Evolutionary conservation across 345 rosid species (phyloP).

Genomic region (Turritis glabra): DNA sequence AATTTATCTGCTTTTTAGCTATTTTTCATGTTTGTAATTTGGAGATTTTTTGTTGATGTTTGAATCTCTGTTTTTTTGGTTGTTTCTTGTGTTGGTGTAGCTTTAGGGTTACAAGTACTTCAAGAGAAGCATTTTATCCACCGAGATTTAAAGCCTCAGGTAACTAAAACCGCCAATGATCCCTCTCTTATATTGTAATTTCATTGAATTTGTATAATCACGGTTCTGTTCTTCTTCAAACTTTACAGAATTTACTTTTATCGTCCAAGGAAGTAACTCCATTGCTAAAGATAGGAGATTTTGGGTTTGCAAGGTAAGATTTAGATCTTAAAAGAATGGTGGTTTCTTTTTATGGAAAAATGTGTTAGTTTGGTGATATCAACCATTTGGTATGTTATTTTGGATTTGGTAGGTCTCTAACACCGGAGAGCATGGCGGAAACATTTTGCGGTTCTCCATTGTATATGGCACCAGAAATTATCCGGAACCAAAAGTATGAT

Average conservation of each 20-base stretch:
- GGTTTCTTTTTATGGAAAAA: constrained; percentile 5
- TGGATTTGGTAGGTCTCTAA: constrained; percentile 56
- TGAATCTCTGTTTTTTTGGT: background rate
- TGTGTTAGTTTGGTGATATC: constrained; percentile 12
- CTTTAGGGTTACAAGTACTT: constrained; percentile 82
- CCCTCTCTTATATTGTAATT: background rate
- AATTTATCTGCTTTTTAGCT: background rate
- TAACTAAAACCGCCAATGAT: background rate
- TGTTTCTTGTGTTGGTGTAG: constrained; percentile 42
- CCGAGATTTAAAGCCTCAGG: constrained; percentile 90
- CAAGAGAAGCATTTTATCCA: constrained; percentile 80
- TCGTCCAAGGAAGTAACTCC: constrained; percentile 55
- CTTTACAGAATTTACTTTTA: constrained; percentile 65
- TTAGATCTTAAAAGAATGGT: background rate
- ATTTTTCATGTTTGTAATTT: background rate
- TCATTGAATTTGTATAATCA: background rate
- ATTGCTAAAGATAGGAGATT: constrained; percentile 77
- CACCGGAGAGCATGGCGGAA: constrained; percentile 63
- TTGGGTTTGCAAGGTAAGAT: constrained; percentile 85
- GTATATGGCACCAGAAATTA: constrained; percentile 93
- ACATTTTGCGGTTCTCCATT: constrained; percentile 86
- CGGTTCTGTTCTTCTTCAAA: constrained; percentile 7
- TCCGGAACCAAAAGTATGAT: constrained; percentile 73
- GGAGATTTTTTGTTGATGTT: background rate
- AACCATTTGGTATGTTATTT: background rate